Base-by-base conservation (phyloP, 805 yeast species). In the Priceomyces castillae region DNA sequence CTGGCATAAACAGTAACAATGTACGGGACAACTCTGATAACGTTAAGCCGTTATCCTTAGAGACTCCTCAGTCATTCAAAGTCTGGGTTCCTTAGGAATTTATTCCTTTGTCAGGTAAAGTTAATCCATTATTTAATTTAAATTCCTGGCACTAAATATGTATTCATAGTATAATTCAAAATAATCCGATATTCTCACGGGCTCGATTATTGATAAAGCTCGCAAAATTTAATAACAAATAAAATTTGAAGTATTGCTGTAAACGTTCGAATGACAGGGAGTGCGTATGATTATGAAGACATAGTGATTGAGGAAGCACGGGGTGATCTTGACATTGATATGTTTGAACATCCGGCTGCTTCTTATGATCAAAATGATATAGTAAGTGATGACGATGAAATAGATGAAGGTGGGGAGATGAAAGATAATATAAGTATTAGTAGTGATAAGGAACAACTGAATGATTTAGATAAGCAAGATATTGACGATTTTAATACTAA, bases 21-120 rank as follows among this genome's bases (percentile, higher is more conserved):
- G 38, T 12, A 16, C 12, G 41, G 12, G 48, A 25, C n/a, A 35
- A 38, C 17, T 14, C 44, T 18, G 49, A 43, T 4, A 41, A 41
- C 19, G 37, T 43, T 46, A 66, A 62, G 43, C 76, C 76, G 5
- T 47, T 69, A 33, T 71, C 75, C 2, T 54, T 70, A 28, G 64
- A 62, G 40, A 53, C 67, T n/a, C 75, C 76, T 2, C 73, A 67
- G 50, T 53, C 65, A 14, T 71, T 69, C 51, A 70, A 69, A 52
- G 67, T 71, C 12, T 71, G 76, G 76, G 74, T 63, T 16, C 75
- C 74, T 25, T 70, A 53, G 47, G 18, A 15, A 14, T 20, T 14
- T 28, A 30, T 22, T 22, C 30, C 25, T 30, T 5, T 25, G 15
- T n/a, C 31, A n/a, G 31, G 10, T 11, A 28, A n/a, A 30, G 19